A percentile compares a stretch with the other conserved stretches of the same genome.
Evolutionary conservation across 2,329 filamentous ascomycete genomes (phyloP).

Genomic region (Coniochaeta hoffmannii): DNA sequence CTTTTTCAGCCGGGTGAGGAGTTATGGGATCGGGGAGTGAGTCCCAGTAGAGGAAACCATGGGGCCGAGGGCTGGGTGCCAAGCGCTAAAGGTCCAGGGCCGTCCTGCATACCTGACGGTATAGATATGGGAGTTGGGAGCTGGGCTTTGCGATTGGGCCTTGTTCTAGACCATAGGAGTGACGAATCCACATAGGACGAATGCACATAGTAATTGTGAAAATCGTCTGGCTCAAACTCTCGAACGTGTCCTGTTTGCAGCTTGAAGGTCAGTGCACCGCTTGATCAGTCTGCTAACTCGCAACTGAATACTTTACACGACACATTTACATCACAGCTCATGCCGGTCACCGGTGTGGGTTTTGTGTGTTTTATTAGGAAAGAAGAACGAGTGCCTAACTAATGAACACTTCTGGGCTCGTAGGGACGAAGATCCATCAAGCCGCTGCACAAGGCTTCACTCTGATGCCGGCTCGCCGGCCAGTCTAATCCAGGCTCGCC

Average conservation of each 20-base stretch:
- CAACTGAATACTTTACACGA: neutral
- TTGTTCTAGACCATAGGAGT: too few species aligned
- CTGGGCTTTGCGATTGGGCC: too few species aligned
- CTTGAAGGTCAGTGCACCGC: too few species aligned
- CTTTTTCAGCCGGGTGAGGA: slow-evolving; percentile 60
- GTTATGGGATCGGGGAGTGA: slow-evolving; percentile 45
- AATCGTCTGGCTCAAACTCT: too few species aligned
- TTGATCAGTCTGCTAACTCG: too few species aligned
- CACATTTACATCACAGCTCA: neutral
- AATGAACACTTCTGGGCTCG: neutral
- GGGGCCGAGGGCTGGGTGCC: too few species aligned
- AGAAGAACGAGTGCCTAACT: neutral
- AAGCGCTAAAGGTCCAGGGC: too few species aligned
- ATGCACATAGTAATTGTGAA: too few species aligned
- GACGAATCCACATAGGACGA: too few species aligned
- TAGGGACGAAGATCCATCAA: neutral
- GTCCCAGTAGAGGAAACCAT: neutral
- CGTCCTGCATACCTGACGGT: too few species aligned
- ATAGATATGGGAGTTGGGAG: too few species aligned
- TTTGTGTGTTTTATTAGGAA: neutral
- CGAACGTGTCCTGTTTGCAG: too few species aligned
- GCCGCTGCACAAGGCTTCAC: neutral
- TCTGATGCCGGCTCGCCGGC: neutral
- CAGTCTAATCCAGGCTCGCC: neutral
- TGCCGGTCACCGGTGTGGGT: neutral